Evolutionary conservation across 176 grass and related monocot species (phyloP), one percentile per base, ranked within the genome.

Genomic region (Juncus effusus): DNA sequence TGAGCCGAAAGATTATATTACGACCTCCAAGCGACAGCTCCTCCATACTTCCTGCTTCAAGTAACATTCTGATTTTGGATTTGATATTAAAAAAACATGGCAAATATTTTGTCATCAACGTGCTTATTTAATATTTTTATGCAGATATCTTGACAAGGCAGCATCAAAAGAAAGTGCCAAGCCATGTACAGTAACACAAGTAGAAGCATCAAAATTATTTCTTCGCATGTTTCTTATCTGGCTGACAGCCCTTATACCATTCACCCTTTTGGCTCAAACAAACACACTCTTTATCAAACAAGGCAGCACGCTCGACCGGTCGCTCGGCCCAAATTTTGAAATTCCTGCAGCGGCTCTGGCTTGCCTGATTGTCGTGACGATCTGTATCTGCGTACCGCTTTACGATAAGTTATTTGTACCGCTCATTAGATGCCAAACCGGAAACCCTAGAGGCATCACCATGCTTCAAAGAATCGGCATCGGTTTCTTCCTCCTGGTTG

Each of bases 271-370:
- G 75, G 83, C 88, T 3, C 87, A 90, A 57, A 68, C 77, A 40
- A 90, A 90, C 77, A 91, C 88, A 3, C 83, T 91, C 35, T 91
- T 86, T 73, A 80, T 91, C 16, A 86, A 91, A 74, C 88, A 91
- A 72, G 88, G 88, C 60, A 83, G 73, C 60, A 91, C 83, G 51
- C 73, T 91, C 16, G 80, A 90, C 77, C 73, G 87, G 0, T n/a
- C 64, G 36, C 10, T 83, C 13, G 62, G 50, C 61, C 49, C 36
- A 7, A 60, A 61, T 28, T 84, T 92, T 42, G 65, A 36, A 37
- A 15, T 92, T 47, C 89, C 89, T 12, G 81, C 84, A 5, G 89
- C 89, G 4, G 84, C 84, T 5, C 84, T 92, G 1, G 56, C 74
- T 11, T 76, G 81, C 74, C 79, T 84, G 71, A 52, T 87, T 16